Base-by-base conservation (phyloP, 352 stramenopile genomes). In the Phytophthora sp. region DNA sequence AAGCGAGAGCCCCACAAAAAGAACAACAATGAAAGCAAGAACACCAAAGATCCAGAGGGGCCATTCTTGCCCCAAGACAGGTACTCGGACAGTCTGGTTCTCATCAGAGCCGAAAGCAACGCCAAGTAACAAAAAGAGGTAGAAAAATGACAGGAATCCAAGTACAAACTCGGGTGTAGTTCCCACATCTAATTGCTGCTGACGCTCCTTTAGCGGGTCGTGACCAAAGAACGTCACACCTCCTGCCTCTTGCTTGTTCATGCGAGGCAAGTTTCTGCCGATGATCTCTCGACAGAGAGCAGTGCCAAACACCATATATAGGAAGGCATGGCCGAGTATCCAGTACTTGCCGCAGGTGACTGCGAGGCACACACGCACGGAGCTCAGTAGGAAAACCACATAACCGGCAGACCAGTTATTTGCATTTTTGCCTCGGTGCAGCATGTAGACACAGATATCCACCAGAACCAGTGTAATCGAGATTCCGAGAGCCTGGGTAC, bases 1-100 rank as follows among this genome's bases (percentile, higher is more conserved):
- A 3, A 93, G 69, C 11, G 82, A 75, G 20, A 96, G 65, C 1
- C 81, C 87, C 2, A 81, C 75, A 54, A 95, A 93, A 13, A 95
- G 67, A 12, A 95, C 88, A 13, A 94, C 72, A 32, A 95, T 82
- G 53, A 95, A 94, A 7, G 84, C 81, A 1, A 95, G 60, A 5
- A 95, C 83, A 11, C 86, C 88, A 60, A 96, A 95, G n/a, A 96
- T 77, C 86, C 86, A 96, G 2, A 95, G 58, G 2, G 86, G 82
- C 84, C 84, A 94, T 32, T 84, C 39, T 34, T 94, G 84, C 1
- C 80, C 84, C 4, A 85, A 34, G 0, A 96, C 55, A 0, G 79
- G 72, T 0, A 94, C 69, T 1, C 52, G 71, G 13, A 91, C 77
- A 7, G 64, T 73, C 2, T 80, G 57, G 43, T 88, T 79, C 0